phyloP scores from a whole-genome alignment of 192 early-diverging fungal species.

The Umbelopsis sp. region DNA sequence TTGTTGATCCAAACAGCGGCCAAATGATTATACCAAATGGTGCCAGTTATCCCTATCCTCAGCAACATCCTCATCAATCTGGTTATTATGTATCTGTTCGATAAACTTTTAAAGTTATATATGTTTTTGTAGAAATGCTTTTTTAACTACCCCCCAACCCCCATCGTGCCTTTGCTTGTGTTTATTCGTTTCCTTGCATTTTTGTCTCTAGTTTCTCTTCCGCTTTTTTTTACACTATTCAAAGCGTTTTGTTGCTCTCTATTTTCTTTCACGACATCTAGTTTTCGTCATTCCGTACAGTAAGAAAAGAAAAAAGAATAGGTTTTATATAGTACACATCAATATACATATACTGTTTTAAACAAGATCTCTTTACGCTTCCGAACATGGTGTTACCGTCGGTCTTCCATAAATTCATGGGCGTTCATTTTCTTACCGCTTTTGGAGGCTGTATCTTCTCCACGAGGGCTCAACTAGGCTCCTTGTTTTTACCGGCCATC shows the following conservation, averaged over 20 bases:
- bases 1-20: slow-evolving; percentile 3
- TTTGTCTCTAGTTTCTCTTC: too few relatives aligned
- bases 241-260: not conserved
- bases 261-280: not conserved
- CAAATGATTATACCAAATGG: slow-evolving; percentile 14
- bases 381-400: not conserved
- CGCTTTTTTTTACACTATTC: not conserved
- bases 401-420: not conserved
- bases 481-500: not conserved
- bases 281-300: not conserved
- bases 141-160: not conserved
- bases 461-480: not conserved
- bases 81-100: slow-evolving; percentile 15
- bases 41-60: not conserved
- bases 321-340: slow-evolving; percentile 11
- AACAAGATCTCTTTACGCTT: not conserved
- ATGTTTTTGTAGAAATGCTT: slow-evolving; percentile 14
- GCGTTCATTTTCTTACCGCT: not conserved
- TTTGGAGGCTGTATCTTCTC: not conserved
- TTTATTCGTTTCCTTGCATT: not conserved
- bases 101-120: not conserved
- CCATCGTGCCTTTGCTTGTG: not conserved
- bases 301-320: not conserved
- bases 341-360: not conserved
- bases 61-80: not conserved